These are phyloP conservation scores for Pseudogymnoascus sp. DNA, from an alignment of 2,329 filamentous ascomycete species.

Conservation along the genomic window DNA sequence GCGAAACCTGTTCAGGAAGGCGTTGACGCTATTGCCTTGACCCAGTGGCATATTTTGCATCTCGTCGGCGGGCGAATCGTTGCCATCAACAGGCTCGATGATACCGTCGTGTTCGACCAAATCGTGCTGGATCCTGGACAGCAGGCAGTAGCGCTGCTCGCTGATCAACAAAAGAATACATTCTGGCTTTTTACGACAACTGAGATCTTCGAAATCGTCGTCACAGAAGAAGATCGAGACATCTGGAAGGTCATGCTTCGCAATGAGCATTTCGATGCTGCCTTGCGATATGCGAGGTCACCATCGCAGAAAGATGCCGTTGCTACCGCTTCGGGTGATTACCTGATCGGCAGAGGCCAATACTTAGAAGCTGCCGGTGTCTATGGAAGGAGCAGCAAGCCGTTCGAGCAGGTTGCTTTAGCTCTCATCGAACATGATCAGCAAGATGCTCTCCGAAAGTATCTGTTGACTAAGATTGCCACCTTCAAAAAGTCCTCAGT, in stretches of 20 bases:
- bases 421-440: conserved; percentile 84
- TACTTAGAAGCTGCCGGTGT: conserved; percentile 80
- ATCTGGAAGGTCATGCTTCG: conserved; percentile 92
- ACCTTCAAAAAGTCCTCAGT: conserved; percentile 71
- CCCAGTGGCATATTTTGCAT: conserved; percentile 86
- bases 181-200: conserved; percentile 91
- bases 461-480: conserved; percentile 74
- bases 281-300: conserved; percentile 75
- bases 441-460: conserved; percentile 82
- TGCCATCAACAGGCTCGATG: conserved; percentile 78
- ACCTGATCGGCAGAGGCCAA: conserved; percentile 70
- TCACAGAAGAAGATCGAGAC: conserved; percentile 82
- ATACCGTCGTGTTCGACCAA: conserved; percentile 80
- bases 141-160: conserved; percentile 70
- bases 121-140: conserved; percentile 73
- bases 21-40: conserved; percentile 73
- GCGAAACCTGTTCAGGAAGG: conserved; percentile 59
- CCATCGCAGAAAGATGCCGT: conserved; percentile 80
- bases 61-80: conserved; percentile 77
- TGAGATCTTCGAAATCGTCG: conserved; percentile 89
- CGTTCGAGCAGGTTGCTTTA: conserved; percentile 91
- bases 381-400: conserved; percentile 92
- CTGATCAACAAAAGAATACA: conserved; percentile 90
- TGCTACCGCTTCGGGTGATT: conserved; percentile 84
- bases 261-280: conserved; percentile 78